phyloP scores from a whole-genome alignment of 352 stramenopile genomes.

The Pythium grandisporangium region DNA sequence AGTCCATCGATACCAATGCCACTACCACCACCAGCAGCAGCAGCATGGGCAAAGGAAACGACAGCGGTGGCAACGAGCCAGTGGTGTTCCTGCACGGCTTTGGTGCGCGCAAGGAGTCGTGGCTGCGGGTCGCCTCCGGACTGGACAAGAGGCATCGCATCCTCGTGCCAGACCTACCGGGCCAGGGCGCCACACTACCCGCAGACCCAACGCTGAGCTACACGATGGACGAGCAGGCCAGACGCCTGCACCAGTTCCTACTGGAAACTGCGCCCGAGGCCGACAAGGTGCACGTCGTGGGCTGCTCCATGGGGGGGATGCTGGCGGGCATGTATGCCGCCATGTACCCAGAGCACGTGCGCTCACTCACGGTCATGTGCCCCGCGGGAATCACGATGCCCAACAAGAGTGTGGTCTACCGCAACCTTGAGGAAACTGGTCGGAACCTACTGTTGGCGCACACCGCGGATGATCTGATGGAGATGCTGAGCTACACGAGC shows the following conservation, averaged over 20 bases:
- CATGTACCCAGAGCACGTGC: conserved; percentile 39
- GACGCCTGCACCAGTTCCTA: conserved; percentile 48
- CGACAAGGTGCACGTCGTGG: conserved; percentile 58
- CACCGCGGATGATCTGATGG: conserved; percentile 38
- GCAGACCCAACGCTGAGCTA: conserved; percentile 35
- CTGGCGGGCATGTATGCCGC: conserved; percentile 57
- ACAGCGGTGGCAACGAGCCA: conserved; percentile 22
- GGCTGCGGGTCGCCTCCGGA: conserved; percentile 38
- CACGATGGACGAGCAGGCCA: conserved; percentile 36
- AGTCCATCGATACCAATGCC: no score
- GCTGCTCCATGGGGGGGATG: conserved; percentile 74
- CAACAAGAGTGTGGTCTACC: conserved; percentile 43
- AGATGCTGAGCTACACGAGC: conserved; percentile 42
- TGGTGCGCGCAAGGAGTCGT: conserved; percentile 60
- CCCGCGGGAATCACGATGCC: conserved; percentile 62
- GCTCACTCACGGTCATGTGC: conserved; percentile 67
- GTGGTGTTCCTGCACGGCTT: conserved; percentile 72
- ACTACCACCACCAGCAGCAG: no score
- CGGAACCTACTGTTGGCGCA: conserved; percentile 53
- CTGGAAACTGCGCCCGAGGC: conserved; percentile 27
- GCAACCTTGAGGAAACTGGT: conserved; percentile 45
- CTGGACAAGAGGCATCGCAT: conserved; percentile 45
- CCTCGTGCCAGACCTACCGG: conserved; percentile 57
- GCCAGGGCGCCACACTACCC: conserved; percentile 46
- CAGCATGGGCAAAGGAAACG: no score